These are phyloP conservation scores for Dictyostelium discoideum DNA, from an alignment of 78 protist genomes.

Conservation along the genomic window DNA sequence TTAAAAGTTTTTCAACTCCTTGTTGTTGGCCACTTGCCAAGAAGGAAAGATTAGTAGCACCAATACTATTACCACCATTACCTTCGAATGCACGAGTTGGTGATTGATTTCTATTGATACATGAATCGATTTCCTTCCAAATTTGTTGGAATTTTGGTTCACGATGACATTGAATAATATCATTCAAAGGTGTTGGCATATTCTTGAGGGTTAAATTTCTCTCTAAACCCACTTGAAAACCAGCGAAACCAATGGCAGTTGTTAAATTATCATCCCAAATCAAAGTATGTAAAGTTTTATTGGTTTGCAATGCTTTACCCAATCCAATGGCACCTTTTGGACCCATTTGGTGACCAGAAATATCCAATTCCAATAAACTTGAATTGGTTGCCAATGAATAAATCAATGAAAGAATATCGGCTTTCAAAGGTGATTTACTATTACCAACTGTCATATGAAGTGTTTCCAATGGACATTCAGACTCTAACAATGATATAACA, in stretches of 20 bases:
- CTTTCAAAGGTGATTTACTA: conserved; percentile 62
- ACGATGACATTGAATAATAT: conserved; percentile 48
- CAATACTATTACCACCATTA: conserved; percentile 27
- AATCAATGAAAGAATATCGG: conserved; percentile 75
- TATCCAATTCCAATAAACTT: conserved; percentile 51
- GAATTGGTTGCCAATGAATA: conserved; percentile 80
- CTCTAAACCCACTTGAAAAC: conserved; percentile 69
- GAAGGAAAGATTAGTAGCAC: conserved; percentile 64
- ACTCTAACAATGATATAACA: conserved; percentile 49
- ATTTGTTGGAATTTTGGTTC: conserved; percentile 31
- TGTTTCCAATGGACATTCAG: conserved; percentile 49
- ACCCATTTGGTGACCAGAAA: conserved; percentile 86
- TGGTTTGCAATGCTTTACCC: conserved; percentile 85
- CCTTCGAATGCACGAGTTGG: conserved; percentile 56
- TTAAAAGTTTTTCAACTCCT: conserved; percentile 31
- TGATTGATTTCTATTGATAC: conserved; percentile 78
- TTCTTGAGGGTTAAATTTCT: conserved; percentile 72
- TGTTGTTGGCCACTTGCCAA: conserved; percentile 77
- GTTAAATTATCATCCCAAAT: conserved; percentile 83
- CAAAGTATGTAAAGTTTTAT: conserved; percentile 65
- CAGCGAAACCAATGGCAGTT: conserved; percentile 57
- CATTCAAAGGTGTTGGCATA: conserved; percentile 75
- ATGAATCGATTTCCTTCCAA: conserved; percentile 70
- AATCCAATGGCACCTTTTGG: conserved; percentile 83
- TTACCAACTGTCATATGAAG: conserved; percentile 51